Percentiles rank a stretch among this genome's conserved stretches.
These are phyloP conservation scores for Metschnikowia shivogae DNA, from an alignment of 805 yeast species.

Conservation along the genomic window DNA sequence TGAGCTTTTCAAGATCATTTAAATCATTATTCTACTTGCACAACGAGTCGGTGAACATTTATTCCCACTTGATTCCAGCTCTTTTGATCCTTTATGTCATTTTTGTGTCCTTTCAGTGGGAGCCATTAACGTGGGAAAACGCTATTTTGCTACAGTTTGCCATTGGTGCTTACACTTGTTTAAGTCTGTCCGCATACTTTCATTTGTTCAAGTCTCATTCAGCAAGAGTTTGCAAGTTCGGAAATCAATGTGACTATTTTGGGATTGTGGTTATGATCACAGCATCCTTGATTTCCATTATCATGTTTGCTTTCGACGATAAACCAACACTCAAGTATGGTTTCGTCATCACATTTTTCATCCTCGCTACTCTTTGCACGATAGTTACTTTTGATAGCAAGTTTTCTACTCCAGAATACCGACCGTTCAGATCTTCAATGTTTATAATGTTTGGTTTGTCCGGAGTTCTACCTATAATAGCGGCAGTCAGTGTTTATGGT, in stretches of 20 bases:
- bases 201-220: constrained; percentile 71
- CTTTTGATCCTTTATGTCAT: constrained; percentile 11
- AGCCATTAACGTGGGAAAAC: constrained; percentile 35
- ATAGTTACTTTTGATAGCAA: constrained; percentile 57
- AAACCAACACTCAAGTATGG: constrained; percentile 26
- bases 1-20: constrained; percentile 43
- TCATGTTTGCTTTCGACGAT: constrained; percentile 45
- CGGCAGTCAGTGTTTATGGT: constrained; percentile 52
- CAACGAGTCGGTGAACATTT: constrained; percentile 71
- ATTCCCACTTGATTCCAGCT: constrained; percentile 56
- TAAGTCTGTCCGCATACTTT: constrained; percentile 61
- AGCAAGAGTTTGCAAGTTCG: constrained; percentile 45
- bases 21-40: constrained; percentile 52
- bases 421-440: constrained; percentile 73
- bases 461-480: constrained; percentile 64
- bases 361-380: constrained; percentile 60
- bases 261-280: constrained; percentile 70
- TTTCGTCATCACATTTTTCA: constrained; percentile 46
- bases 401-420: constrained; percentile 67
- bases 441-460: constrained; percentile 79
- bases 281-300: constrained; percentile 26
- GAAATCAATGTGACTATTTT: constrained; percentile 70
- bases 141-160: constrained; percentile 51
- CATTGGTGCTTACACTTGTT: constrained; percentile 54
- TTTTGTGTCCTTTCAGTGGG: neutral